Base-by-base conservation (phyloP, 2,329 filamentous ascomycete genomes). In the Claviceps humidiphila region DNA sequence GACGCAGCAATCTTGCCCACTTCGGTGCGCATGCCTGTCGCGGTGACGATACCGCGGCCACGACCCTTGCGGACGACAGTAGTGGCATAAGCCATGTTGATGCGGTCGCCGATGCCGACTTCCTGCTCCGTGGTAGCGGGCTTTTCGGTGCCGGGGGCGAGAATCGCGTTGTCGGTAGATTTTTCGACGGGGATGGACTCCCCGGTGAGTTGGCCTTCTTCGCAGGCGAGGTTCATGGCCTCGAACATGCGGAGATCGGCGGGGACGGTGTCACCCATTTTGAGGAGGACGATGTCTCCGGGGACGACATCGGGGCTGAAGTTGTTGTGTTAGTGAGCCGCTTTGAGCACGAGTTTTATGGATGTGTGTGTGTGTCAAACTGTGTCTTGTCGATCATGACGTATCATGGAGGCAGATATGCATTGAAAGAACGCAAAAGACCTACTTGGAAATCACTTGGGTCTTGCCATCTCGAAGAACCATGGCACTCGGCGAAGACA, bases 171-270 rank as follows among this genome's bases (percentile, higher is more conserved):
- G 20, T 78, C 73, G 22, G 75, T 70, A 44, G 77, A 74, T 70
- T 89, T 85, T 63, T 82, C 79, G 26, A 86, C 82, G 6, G 85
- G 82, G 16, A 85, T 72, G 4, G 85, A 85, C 66, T 90, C 86
- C 61, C 86, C 86, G 6, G 86, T 89, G 45, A 89, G 75, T 49
- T 85, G 80, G 46, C 84, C 82, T 66, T 89, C 85, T 59, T 95
- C 88, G 61, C 85, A 88, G 55, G 82, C 81, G 46, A 89, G 74
- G 64, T 93, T 91, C 78, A 90, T 86, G 54, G 77, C 78, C 60
- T 88, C 82, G 58, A 86, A 76, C 20, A 84, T 66, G 51, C 84
- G 80, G 42, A 89, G 65, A 61, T 89, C 85, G 40, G 85, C 85
- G 9, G 85, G 85, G 42, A 89, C 77, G 4, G 84, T 86, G 64